Percentiles rank a stretch among this genome's conserved stretches.
phyloP scores from a whole-genome alignment of 441 rosid species.

The Gossypium trilobum region DNA sequence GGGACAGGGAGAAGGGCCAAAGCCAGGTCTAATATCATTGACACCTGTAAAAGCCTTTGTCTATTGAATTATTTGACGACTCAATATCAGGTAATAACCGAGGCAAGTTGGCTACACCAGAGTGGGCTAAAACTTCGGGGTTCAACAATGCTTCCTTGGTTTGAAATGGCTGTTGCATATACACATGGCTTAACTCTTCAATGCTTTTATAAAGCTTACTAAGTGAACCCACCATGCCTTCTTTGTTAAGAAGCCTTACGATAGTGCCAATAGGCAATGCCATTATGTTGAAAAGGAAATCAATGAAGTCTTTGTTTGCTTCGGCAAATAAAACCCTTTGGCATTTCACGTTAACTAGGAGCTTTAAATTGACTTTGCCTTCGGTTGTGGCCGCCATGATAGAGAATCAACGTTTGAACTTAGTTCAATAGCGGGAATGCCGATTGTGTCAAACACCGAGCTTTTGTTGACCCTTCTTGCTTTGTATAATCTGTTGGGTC shows the following conservation, averaged over 20 bases:
- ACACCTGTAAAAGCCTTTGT: no score
- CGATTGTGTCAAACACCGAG: no score
- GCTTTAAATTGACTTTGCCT: neutral
- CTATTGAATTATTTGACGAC: no score
- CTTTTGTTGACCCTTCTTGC: no score
- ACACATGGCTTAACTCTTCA: neutral
- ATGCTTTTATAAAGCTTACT: slow-evolving; percentile 14
- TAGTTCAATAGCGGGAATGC: neutral
- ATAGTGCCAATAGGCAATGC: neutral
- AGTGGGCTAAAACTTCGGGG: no score
- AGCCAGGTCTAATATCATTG: no score
- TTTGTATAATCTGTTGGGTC: no score
- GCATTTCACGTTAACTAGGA: neutral
- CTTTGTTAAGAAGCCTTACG: neutral
- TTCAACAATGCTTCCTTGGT: no score
- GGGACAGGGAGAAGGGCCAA: no score
- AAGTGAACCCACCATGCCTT: slow-evolving; percentile 14
- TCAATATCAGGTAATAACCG: no score
- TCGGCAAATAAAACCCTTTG: neutral
- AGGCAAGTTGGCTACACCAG: no score
- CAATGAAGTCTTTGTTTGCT: neutral
- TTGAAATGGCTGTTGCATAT: neutral
- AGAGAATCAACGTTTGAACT: neutral
- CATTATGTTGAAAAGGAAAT: neutral
- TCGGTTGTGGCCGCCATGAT: neutral